Percentiles rank a stretch among this genome's conserved stretches.
phyloP scores from a whole-genome alignment of 2,329 filamentous ascomycete species.

The Scorias spongiosa region DNA sequence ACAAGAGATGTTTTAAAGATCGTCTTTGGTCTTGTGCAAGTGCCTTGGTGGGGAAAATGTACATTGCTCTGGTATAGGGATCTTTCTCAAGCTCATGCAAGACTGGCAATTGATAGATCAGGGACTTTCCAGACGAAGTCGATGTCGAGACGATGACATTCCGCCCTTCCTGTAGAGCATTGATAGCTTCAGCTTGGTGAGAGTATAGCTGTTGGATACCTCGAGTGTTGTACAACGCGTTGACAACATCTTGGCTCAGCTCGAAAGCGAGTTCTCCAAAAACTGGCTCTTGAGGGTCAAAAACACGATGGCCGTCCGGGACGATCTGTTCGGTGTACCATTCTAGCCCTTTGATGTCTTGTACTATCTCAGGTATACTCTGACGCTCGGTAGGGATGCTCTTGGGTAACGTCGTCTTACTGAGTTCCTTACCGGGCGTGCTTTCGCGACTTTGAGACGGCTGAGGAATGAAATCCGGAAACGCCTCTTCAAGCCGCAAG shows the following conservation, averaged over 20 bases:
- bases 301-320: slow-evolving; percentile 79
- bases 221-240: slow-evolving; percentile 84
- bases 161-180: slow-evolving; percentile 63
- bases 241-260: slow-evolving; percentile 83
- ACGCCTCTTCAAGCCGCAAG: slow-evolving; percentile 44
- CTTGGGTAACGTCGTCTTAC: slow-evolving; percentile 39
- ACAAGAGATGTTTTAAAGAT: slow-evolving; percentile 71
- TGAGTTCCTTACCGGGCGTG: slow-evolving; percentile 26
- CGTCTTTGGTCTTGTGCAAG: slow-evolving; percentile 86
- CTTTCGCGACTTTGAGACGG: slow-evolving; percentile 32
- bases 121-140: slow-evolving; percentile 88
- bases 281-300: slow-evolving; percentile 67
- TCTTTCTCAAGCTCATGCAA: slow-evolving; percentile 74
- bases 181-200: slow-evolving; percentile 89
- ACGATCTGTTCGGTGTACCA: slow-evolving; percentile 93
- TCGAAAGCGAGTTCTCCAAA: slow-evolving; percentile 75
- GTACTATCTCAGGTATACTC: slow-evolving; percentile 67
- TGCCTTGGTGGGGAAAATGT: slow-evolving; percentile 96
- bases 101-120: slow-evolving; percentile 96
- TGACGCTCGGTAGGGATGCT: slow-evolving; percentile 69
- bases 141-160: slow-evolving; percentile 90
- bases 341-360: slow-evolving; percentile 63
- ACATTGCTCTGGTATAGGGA: slow-evolving; percentile 67
- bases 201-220: slow-evolving; percentile 76
- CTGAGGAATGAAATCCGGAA: slow-evolving; percentile 46